Percentiles rank a stretch among this genome's conserved stretches.
Conservation (phyloP, 345 rosid species). For the Lumnitzera racemosa region DNA sequence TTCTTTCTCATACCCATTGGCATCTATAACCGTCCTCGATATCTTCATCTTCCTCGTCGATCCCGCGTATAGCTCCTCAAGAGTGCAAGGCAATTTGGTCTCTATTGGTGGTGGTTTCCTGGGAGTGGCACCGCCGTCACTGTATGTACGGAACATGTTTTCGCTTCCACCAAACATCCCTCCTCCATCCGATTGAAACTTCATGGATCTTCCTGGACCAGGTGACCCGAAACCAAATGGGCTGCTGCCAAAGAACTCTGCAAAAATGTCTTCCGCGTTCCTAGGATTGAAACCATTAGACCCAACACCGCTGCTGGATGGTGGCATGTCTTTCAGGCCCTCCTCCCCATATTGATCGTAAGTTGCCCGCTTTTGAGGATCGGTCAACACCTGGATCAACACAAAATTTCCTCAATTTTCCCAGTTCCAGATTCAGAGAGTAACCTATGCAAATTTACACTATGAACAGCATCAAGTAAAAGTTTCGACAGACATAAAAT, state of each 20-base stretch:
- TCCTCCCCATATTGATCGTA: constrained; percentile 94
- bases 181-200: constrained; percentile 78
- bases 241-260: constrained; percentile 90
- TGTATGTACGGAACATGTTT: constrained; percentile 54
- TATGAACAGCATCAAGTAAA: background rate
- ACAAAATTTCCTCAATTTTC: background rate
- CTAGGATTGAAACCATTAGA: constrained; percentile 77
- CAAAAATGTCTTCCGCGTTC: constrained; percentile 92
- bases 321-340: constrained; percentile 78
- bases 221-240: constrained; percentile 79
- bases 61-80: constrained; percentile 78
- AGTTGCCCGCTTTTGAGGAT: constrained; percentile 66
- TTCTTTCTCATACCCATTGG: constrained; percentile 43
- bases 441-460: background rate
- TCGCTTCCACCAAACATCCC: constrained; percentile 39
- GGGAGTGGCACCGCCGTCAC: constrained; percentile 35
- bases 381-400: constrained; percentile 64
- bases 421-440: background rate
- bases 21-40: constrained; percentile 72
- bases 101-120: constrained; percentile 90
- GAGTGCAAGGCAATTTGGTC: constrained; percentile 86
- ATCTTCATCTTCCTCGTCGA: constrained; percentile 98
- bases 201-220: constrained; percentile 57
- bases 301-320: constrained; percentile 39
- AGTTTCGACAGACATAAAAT: too few species aligned